A percentile compares a stretch with the other conserved stretches of the same genome.
Conservation (phyloP, 768 basidiomycete species). For the Neoboletus magnificus region DNA sequence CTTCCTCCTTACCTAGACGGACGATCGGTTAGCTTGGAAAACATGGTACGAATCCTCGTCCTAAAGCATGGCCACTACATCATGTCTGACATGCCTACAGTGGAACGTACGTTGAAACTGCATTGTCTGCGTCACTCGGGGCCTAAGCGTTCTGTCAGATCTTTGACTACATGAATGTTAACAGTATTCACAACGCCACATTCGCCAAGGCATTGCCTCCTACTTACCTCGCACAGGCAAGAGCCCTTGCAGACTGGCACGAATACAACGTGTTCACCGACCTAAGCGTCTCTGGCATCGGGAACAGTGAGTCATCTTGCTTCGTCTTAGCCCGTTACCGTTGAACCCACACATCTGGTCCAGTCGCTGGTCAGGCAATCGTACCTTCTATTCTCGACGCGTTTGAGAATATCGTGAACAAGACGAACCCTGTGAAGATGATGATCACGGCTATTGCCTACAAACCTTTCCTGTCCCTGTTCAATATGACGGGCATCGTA, state of each 20-base stretch:
- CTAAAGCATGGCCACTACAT: background rate
- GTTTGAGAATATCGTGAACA: constrained; percentile 49
- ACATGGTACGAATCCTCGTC: constrained; percentile 46
- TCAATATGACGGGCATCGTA: constrained; percentile 69
- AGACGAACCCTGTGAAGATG: constrained; percentile 53
- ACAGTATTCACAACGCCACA: constrained; percentile 59
- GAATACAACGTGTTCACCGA: constrained; percentile 67
- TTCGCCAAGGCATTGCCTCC: constrained; percentile 48
- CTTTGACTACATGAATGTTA: constrained; percentile 72
- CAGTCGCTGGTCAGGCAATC: constrained; percentile 67
- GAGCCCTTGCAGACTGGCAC: constrained; percentile 67
- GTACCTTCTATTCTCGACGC: constrained; percentile 57
- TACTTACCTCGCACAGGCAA: constrained; percentile 50
- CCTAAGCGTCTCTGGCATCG: constrained; percentile 50
- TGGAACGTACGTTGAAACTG: constrained; percentile 41
- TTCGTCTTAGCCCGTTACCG: background rate
- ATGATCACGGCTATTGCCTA: constrained; percentile 62
- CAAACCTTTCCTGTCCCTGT: constrained; percentile 75
- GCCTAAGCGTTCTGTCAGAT: constrained; percentile 37
- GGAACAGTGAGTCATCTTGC: constrained; percentile 48
- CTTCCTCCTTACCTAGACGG: constrained; percentile 54
- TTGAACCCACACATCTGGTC: background rate
- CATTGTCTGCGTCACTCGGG: background rate
- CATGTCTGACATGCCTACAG: constrained; percentile 24
- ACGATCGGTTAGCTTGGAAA: constrained; percentile 47